Percentiles rank a stretch among this genome's conserved stretches.
These are phyloP conservation scores for Lepidium didymum DNA, from an alignment of 345 rosid genomes.

Conservation along the genomic window DNA sequence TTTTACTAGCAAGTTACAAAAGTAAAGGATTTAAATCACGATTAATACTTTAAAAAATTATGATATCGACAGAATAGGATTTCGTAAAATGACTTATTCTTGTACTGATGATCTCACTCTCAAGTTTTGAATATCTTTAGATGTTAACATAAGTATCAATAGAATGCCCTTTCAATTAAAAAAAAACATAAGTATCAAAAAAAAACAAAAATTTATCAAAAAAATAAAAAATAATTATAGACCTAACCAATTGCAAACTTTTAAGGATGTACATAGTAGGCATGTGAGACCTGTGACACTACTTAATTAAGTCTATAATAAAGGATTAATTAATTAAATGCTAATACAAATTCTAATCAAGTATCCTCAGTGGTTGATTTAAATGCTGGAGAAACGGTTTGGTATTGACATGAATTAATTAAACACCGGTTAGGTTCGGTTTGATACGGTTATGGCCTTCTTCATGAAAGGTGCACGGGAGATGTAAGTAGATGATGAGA, in stretches of 20 bases:
- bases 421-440: conserved; percentile 3
- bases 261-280: conserved; percentile 4
- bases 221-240: neutral
- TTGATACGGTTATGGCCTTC: neutral
- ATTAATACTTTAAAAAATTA: no score
- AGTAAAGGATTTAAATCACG: no score
- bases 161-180: no score
- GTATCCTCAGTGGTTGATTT: neutral
- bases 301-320: neutral
- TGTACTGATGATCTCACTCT: conserved; percentile 1
- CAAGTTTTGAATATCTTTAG: conserved; percentile 24
- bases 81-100: neutral
- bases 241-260: neutral
- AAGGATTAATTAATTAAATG: neutral
- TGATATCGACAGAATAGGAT: neutral
- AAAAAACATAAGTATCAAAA: no score
- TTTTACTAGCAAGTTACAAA: neutral
- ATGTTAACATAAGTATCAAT: conserved; percentile 26
- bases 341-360: neutral
- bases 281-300: conserved; percentile 31
- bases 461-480: neutral
- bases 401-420: neutral
- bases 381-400: neutral
- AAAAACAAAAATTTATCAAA: no score
- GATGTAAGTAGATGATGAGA: neutral